Evolutionary conservation across 2,329 filamentous ascomycete species (phyloP).

Genomic region (Sporothrix brunneoviolacea): DNA sequence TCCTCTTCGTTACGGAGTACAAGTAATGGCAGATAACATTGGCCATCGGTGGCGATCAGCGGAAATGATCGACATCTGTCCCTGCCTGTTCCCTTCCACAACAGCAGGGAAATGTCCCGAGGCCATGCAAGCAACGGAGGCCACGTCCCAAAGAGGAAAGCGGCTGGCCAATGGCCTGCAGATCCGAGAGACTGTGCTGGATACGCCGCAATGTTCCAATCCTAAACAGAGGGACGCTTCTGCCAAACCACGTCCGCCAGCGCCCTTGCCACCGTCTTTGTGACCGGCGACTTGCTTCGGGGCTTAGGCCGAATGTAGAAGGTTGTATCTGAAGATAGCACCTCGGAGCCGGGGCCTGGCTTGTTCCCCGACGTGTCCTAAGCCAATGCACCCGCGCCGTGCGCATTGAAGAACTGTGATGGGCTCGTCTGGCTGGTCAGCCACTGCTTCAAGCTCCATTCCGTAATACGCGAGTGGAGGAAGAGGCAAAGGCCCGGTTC

Average conservation of each 20-base stretch:
- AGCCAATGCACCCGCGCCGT: neutral
- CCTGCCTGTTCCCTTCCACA: neutral
- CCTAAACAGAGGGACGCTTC: neutral
- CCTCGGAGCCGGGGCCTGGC: no score
- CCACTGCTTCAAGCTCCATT: no score
- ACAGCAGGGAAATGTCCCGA: neutral
- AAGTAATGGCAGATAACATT: conserved; percentile 7
- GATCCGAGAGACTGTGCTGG: neutral
- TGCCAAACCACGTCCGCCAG: neutral
- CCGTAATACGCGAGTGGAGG: no score
- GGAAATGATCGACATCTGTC: conserved; percentile 1
- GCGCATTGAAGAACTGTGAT: no score
- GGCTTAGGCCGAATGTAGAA: conserved; percentile 5
- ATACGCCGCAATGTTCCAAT: no score
- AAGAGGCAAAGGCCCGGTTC: no score
- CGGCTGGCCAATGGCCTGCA: neutral
- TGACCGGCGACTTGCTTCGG: no score
- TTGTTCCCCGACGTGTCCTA: no score
- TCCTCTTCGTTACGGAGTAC: no score
- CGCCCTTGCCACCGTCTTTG: neutral
- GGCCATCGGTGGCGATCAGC: neutral
- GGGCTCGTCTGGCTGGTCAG: no score
- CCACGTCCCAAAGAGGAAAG: conserved; percentile 6
- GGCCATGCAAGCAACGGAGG: neutral
- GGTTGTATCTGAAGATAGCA: no score